phyloP scores from a whole-genome alignment of 2,329 filamentous ascomycete genomes.

The Clonostachys rosea region DNA sequence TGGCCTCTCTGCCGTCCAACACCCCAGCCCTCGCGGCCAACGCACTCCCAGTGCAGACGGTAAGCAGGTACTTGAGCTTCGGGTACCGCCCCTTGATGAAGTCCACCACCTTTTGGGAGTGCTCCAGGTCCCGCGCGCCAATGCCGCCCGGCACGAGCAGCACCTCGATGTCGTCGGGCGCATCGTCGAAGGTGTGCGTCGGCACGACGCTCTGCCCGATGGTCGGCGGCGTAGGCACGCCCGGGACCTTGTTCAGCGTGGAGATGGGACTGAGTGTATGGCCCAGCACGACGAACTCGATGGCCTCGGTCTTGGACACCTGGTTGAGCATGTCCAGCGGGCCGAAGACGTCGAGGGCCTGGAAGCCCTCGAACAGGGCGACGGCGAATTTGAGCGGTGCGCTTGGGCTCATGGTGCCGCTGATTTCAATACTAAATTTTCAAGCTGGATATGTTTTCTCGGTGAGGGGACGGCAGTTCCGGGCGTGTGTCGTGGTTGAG shows the following conservation, averaged over 20 bases:
- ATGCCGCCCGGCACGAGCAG: conserved; percentile 31
- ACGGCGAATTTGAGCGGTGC: conserved; percentile 18
- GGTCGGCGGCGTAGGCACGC: conserved; percentile 2
- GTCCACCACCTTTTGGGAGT: conserved; percentile 17
- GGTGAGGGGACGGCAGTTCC: too few species aligned
- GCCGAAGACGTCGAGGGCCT: conserved; percentile 33
- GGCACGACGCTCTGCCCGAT: conserved; percentile 22
- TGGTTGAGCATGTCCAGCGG: conserved; percentile 25
- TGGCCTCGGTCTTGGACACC: conserved; percentile 11
- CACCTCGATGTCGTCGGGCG: conserved; percentile 26
- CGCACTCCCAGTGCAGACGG: conserved; percentile 56
- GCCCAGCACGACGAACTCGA: conserved; percentile 18
- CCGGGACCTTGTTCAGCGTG: conserved; percentile 7
- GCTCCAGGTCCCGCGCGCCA: conserved; percentile 17
- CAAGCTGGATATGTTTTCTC: too few species aligned
- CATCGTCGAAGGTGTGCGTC: conserved; percentile 27
- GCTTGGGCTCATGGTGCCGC: not conserved
- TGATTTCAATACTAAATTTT: too few species aligned
- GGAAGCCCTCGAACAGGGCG: conserved; percentile 26
- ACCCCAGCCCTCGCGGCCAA: conserved; percentile 50
- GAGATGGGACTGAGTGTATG: conserved; percentile 18
- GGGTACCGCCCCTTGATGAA: conserved; percentile 37
- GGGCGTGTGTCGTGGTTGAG: too few species aligned
- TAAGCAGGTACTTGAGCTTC: conserved; percentile 46
- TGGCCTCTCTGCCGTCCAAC: conserved; percentile 51